Evolutionary conservation across 2,329 filamentous ascomycete genomes (phyloP), one percentile per base, ranked within the genome.

Genomic region (Aurifilum marmelostoma): DNA sequence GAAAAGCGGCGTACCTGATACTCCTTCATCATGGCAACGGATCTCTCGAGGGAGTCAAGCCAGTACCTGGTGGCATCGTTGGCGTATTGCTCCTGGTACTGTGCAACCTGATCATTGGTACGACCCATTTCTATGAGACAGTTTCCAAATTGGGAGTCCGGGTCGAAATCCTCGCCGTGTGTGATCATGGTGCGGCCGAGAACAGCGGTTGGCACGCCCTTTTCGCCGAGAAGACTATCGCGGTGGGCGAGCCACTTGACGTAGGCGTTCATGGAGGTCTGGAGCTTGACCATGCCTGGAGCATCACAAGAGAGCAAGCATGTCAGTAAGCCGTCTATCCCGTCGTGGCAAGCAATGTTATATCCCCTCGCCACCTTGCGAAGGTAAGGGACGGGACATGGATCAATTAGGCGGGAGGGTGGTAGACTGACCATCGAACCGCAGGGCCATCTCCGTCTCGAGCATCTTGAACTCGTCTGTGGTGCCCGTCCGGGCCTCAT

Each of bases 21-120:
- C 77, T 98, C 96, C 79, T 97, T 97, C 93, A 98, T 95, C 86
- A 97, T 96, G 47, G 93, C 90, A 65, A 97, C 81, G 34, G 92
- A 97, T 73, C 94, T 86, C 79, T 98, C 95, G 29, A 97, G 83
- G n/a, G 92, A 94, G 78, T 97, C 94, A 69, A 97, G 85, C 95
- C 95, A 97, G 77, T 88, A 91, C 43, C 88, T 87, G 21, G 92
- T 97, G 71, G 93, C 91, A 75, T 92, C 88, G 43, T 88, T 85
- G 60, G 93, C 88, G 76, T 95, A 97, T 32, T 85, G 88, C 78
- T 97, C 95, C 80, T 98, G 95, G 67, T 93, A 87, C 62, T 93
- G 89, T 14, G 92, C 92, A 73, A 97, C 87, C 65, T 92, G 90
- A 82, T 98, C 95, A 77, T 98, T 95, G 74, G 92, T 92, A 73